These are phyloP conservation scores for Marasmius sp. DNA, from an alignment of 1,284 basidiomycete genomes.

Conservation along the genomic window DNA sequence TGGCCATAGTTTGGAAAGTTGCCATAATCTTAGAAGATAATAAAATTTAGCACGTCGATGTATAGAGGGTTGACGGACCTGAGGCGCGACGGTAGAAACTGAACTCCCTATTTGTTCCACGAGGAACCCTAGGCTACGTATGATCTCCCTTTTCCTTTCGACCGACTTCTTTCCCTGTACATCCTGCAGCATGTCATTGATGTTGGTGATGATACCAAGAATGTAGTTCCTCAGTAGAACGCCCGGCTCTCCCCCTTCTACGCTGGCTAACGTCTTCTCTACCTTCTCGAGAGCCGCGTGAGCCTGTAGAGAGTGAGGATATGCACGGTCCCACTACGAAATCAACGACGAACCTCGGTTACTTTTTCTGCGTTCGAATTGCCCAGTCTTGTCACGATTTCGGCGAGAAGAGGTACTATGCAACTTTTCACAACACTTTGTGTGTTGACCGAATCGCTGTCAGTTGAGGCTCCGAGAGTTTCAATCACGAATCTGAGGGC, in stretches of 20 bases:
- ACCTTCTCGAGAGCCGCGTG: slow-evolving; percentile 63
- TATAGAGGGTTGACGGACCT: slow-evolving; percentile 51
- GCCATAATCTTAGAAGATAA: slow-evolving; percentile 79
- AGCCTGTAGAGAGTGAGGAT: slow-evolving; percentile 41
- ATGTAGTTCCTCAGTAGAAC: slow-evolving; percentile 72
- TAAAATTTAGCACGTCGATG: background rate
- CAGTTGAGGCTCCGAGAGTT: slow-evolving; percentile 43
- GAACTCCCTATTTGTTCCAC: slow-evolving; percentile 71
- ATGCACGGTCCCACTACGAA: background rate
- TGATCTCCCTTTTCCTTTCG: slow-evolving; percentile 68
- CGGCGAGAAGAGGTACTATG: slow-evolving; percentile 66
- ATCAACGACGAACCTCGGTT: slow-evolving; percentile 38
- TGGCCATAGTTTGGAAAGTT: slow-evolving; percentile 88
- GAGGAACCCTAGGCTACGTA: slow-evolving; percentile 80
- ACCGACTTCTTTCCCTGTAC: slow-evolving; percentile 72
- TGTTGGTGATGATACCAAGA: slow-evolving; percentile 77
- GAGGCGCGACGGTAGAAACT: slow-evolving; percentile 78
- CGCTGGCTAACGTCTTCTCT: slow-evolving; percentile 35
- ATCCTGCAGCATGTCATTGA: slow-evolving; percentile 85
- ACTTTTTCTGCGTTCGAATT: slow-evolving; percentile 52
- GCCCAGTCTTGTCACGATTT: slow-evolving; percentile 76
- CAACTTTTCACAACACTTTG: slow-evolving; percentile 62
- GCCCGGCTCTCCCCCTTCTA: slow-evolving; percentile 39
- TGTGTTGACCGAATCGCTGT: slow-evolving; percentile 43
- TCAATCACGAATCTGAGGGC: slow-evolving; percentile 65